Evolutionary conservation across 495 filamentous ascomycete genomes (phyloP).

Genomic region (Corynascus novoguineensis): DNA sequence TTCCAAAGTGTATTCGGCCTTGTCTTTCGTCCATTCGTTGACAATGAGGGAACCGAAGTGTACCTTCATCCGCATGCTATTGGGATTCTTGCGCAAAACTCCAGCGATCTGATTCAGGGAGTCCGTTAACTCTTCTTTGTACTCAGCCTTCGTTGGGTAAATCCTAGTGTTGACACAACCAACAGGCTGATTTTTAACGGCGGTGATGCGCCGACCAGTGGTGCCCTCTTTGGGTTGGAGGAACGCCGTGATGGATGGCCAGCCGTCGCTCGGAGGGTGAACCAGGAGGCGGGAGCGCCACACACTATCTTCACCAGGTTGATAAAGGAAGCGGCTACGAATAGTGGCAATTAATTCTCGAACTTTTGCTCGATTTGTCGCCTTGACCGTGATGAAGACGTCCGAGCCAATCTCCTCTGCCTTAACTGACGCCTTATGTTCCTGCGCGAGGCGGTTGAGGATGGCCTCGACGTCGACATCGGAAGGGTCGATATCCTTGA

Average conservation of each 20-base stretch:
- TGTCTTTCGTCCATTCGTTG: constrained; percentile 37
- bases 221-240: constrained; percentile 4
- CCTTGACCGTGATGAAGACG: constrained; percentile 15
- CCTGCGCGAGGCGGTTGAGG: constrained; percentile 13
- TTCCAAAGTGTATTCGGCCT: constrained; percentile 36
- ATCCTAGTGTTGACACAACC: background rate
- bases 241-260: background rate
- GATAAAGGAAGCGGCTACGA: background rate
- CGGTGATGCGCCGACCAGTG: constrained; percentile 6
- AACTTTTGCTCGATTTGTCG: constrained; percentile 9
- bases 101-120: background rate
- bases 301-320: constrained; percentile 9
- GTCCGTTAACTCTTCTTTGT: constrained; percentile 9
- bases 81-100: constrained; percentile 15
- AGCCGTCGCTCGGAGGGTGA: constrained; percentile 4
- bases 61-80: constrained; percentile 45
- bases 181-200: background rate
- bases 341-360: constrained; percentile 1
- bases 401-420: background rate
- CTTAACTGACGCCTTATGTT: constrained; percentile 13
- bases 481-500: constrained; percentile 15
- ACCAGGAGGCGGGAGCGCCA: constrained; percentile 16
- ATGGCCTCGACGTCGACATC: constrained; percentile 12
- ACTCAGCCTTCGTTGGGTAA: background rate
- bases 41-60: constrained; percentile 53